phyloP scores from a whole-genome alignment of 768 basidiomycete species.

The Pulveroboletus sp. region DNA sequence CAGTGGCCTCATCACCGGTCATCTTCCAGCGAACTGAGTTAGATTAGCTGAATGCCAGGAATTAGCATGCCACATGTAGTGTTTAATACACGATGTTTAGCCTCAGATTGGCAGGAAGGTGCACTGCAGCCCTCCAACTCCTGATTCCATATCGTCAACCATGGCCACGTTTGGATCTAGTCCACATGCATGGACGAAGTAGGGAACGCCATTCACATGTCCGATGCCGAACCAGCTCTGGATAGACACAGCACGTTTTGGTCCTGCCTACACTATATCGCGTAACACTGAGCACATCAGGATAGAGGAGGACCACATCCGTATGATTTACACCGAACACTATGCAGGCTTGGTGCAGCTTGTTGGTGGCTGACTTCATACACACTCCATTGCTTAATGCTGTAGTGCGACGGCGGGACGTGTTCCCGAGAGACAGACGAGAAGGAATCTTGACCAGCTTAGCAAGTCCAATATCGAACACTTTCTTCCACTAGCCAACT shows the following conservation, averaged over 20 bases:
- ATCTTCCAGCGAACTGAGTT: too few species aligned
- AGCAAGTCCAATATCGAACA: not conserved
- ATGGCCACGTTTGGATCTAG: conserved; percentile 6
- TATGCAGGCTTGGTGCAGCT: conserved; percentile 4
- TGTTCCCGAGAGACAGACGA: not conserved
- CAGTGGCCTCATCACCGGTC: too few species aligned
- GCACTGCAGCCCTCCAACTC: conserved; percentile 4
- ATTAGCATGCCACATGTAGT: too few species aligned
- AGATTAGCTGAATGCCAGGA: too few species aligned
- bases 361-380: not conserved
- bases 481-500: conserved; percentile 3
- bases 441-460: not conserved
- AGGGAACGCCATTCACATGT: not conserved
- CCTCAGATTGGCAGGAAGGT: not conserved
- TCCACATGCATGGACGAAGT: conserved; percentile 1
- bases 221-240: not conserved
- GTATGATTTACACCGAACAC: not conserved
- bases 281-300: too few species aligned
- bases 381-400: not conserved
- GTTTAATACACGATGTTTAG: too few species aligned
- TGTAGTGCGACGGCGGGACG: not conserved
- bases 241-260: not conserved
- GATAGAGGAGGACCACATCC: too few species aligned
- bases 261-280: too few species aligned
- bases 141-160: conserved; percentile 4